Conservation (phyloP, 2,329 filamentous ascomycete genomes). For the Colletotrichum neosansevieriae region DNA sequence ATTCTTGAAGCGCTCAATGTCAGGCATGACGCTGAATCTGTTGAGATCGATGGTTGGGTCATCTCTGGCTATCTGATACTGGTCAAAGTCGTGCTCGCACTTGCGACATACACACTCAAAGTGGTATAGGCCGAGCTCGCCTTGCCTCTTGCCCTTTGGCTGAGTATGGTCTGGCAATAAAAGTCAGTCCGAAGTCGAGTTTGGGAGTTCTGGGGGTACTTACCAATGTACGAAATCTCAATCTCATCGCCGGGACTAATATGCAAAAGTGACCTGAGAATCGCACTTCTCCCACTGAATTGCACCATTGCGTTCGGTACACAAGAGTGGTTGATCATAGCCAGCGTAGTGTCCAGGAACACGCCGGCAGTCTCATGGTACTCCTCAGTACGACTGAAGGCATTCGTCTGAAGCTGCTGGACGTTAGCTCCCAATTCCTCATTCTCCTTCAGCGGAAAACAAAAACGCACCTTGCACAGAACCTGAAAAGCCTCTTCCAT, state of each 20-base stretch:
- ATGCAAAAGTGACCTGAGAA: slow-evolving; percentile 61
- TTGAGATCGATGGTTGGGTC: slow-evolving; percentile 59
- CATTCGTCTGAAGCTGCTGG: slow-evolving; percentile 69
- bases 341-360: slow-evolving; percentile 67
- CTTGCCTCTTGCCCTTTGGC: slow-evolving; percentile 56
- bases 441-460: neutral
- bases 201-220: slow-evolving; percentile 37
- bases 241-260: slow-evolving; percentile 68
- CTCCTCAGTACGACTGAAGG: slow-evolving; percentile 67
- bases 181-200: neutral
- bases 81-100: slow-evolving; percentile 63
- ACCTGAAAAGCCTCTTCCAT: slow-evolving; percentile 55
- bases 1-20: slow-evolving; percentile 45
- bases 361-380: slow-evolving; percentile 63
- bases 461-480: slow-evolving; percentile 64
- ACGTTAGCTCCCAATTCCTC: slow-evolving; percentile 33
- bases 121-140: slow-evolving; percentile 61
- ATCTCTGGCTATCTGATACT: slow-evolving; percentile 62
- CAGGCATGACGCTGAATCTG: slow-evolving; percentile 57
- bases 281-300: slow-evolving; percentile 64
- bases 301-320: slow-evolving; percentile 69
- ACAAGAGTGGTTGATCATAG: slow-evolving; percentile 74
- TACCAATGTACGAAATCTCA: slow-evolving; percentile 72
- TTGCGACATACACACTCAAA: slow-evolving; percentile 65
- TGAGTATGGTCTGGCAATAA: slow-evolving; percentile 58